These are phyloP conservation scores for Zangia roseola DNA, from an alignment of 768 basidiomycete genomes.

Conservation along the genomic window DNA sequence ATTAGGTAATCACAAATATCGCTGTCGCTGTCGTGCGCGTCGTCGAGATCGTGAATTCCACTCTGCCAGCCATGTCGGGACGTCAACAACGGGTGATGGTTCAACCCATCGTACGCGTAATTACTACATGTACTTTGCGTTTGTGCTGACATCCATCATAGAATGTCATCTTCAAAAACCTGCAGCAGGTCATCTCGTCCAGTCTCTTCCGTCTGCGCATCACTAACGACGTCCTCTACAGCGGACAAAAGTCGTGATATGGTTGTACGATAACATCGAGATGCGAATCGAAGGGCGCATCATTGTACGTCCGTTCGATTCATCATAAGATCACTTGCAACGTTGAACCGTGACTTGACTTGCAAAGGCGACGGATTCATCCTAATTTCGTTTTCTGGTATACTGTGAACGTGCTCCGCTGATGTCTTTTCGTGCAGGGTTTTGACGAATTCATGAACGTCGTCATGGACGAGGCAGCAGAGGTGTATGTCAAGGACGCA, in stretches of 20 bases:
- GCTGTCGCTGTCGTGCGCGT: constrained; percentile 6
- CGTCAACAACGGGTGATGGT: constrained; percentile 98
- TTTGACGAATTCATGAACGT: constrained; percentile 99
- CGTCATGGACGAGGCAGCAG: constrained; percentile 89
- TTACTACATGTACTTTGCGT: not conserved
- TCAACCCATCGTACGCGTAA: constrained; percentile 87
- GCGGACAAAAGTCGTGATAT: constrained; percentile 85
- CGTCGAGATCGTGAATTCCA: too few relatives aligned
- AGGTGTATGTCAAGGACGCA: constrained; percentile 87
- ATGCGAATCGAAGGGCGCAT: constrained; percentile 96
- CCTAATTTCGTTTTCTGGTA: not conserved
- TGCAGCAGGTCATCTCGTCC: constrained; percentile 65
- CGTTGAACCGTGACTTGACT: constrained; percentile 40
- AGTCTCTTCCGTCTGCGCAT: constrained; percentile 3
- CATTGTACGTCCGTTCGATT: constrained; percentile 63
- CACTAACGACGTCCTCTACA: constrained; percentile 32
- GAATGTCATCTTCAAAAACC: constrained; percentile 99
- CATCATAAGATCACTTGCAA: constrained; percentile 27
- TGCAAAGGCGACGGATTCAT: constrained; percentile 35
- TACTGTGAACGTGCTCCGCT: constrained; percentile 17
- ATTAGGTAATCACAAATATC: constrained; percentile 19
- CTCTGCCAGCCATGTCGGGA: constrained; percentile 68
- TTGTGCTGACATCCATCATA: constrained; percentile 31
- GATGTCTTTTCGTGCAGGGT: constrained; percentile 53
- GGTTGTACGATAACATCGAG: constrained; percentile 96